These are phyloP conservation scores for Neurospora sp. DNA, from an alignment of 495 filamentous ascomycete species.

Conservation along the genomic window DNA sequence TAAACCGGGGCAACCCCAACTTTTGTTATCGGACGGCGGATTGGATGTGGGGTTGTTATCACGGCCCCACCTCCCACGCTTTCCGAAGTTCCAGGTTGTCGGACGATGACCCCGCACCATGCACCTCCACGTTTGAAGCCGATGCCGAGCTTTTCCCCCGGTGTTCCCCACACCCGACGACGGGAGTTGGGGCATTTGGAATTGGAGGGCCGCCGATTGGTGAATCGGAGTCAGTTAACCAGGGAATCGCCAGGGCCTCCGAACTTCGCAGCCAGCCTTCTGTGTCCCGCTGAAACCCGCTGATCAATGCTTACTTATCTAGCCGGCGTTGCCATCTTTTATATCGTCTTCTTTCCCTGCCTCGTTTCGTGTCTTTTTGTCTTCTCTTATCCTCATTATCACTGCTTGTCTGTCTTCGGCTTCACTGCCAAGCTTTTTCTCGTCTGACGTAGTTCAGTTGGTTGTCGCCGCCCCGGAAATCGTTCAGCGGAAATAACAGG, in stretches of 20 bases:
- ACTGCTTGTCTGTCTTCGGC: background rate
- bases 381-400: background rate
- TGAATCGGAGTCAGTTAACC: background rate
- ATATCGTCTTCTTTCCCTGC: background rate
- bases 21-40: background rate
- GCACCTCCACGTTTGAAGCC: background rate
- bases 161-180: background rate
- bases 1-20: background rate
- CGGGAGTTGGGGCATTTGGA: background rate
- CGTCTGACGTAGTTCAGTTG: background rate
- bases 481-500: background rate
- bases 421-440: background rate
- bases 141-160: background rate
- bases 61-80: background rate
- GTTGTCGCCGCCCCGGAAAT: background rate
- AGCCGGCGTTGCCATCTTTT: background rate
- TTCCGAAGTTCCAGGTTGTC: background rate
- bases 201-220: background rate
- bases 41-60: background rate
- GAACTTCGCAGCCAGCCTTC: background rate
- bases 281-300: background rate
- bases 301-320: background rate
- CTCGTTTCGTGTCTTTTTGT: background rate
- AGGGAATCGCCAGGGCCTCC: background rate
- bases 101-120: background rate